Evolutionary conservation across 2,329 filamentous ascomycete genomes (phyloP).

Genomic region (Epichloe gansuensis): DNA sequence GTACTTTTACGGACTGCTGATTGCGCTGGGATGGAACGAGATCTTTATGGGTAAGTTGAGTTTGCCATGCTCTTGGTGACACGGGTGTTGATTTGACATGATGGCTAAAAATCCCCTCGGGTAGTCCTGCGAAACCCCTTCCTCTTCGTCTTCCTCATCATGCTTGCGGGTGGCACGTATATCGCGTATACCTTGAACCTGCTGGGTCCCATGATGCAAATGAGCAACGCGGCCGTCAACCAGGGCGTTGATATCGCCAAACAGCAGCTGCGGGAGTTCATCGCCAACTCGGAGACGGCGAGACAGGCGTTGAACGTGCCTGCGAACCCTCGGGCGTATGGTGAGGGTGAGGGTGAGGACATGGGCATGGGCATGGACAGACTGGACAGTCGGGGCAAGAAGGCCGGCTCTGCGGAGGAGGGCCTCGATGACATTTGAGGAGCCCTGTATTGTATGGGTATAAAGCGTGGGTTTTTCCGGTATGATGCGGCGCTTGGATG

Average conservation of each 20-base stretch:
- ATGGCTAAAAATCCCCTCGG: neutral
- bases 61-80: too few species aligned
- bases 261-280: constrained; percentile 77
- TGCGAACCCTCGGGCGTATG: constrained; percentile 17
- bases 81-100: too few species aligned
- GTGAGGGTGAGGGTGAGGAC: constrained; percentile 26
- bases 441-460: neutral
- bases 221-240: constrained; percentile 75
- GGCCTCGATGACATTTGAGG: constrained; percentile 48
- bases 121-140: constrained; percentile 84
- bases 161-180: constrained; percentile 66
- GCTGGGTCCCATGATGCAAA: constrained; percentile 89
- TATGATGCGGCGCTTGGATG: constrained; percentile 1
- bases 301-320: constrained; percentile 72
- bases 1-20: constrained; percentile 82
- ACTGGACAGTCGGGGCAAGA: constrained; percentile 47
- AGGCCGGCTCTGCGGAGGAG: constrained; percentile 26
- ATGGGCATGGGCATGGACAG: constrained; percentile 47
- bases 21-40: constrained; percentile 97
- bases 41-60: constrained; percentile 67
- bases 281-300: constrained; percentile 76
- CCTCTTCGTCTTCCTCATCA: constrained; percentile 78
- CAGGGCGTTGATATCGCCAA: constrained; percentile 89
- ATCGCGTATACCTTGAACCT: constrained; percentile 89
- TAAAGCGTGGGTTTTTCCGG: neutral